These are phyloP conservation scores for Tritrichomonas musculus DNA, from an alignment of 208 protist genomes.

Conservation along the genomic window DNA sequence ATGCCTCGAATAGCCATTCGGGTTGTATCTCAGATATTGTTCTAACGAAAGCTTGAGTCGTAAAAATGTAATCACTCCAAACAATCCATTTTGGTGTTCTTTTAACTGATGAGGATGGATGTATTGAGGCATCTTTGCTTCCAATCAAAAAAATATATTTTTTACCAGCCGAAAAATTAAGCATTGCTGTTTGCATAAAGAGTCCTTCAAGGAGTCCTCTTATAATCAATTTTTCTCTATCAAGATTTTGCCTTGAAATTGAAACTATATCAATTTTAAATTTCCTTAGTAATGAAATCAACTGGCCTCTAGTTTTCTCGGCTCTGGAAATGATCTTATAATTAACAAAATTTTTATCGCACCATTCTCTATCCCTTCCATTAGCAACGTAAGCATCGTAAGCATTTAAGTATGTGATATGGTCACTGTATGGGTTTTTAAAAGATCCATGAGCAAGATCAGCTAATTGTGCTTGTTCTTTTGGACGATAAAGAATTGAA, in stretches of 20 bases:
- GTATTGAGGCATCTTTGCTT: background rate
- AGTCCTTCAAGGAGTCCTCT: background rate
- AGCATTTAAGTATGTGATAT: slow-evolving; percentile 76
- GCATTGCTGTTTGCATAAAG: background rate
- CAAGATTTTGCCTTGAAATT: background rate
- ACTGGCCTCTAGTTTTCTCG: background rate
- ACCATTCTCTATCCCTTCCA: background rate
- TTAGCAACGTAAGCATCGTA: slow-evolving; percentile 68
- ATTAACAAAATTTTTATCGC: slow-evolving; percentile 3
- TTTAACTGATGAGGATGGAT: slow-evolving; percentile 4
- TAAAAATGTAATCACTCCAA: background rate
- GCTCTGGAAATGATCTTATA: background rate
- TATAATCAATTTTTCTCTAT: background rate
- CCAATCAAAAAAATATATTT: background rate
- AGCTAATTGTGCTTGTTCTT: slow-evolving; percentile 66
- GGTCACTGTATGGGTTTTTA: slow-evolving; percentile 64
- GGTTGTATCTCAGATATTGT: background rate
- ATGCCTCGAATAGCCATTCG: background rate
- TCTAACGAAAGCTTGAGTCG: background rate
- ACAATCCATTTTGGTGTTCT: background rate
- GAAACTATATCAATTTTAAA: background rate
- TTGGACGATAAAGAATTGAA: slow-evolving; percentile 79
- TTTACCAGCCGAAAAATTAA: background rate
- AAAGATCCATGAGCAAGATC: slow-evolving; percentile 59
- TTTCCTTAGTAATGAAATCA: background rate